Conservation (phyloP, 164 flowering plant species). For the Paratinospora sagittata region DNA sequence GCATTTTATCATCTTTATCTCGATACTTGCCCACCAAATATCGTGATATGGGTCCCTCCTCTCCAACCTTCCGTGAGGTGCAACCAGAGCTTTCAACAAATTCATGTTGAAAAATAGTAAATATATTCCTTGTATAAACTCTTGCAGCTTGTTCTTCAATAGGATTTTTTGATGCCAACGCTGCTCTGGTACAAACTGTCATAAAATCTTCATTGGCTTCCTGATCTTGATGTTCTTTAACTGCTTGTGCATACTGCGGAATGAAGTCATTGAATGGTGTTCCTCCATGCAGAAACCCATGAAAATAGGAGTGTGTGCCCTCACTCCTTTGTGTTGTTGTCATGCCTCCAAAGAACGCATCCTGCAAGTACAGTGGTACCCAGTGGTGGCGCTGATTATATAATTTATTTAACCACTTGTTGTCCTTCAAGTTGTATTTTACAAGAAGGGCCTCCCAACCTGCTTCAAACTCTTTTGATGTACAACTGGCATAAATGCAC, state of each 20-base stretch:
- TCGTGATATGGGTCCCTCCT: conserved; percentile 8
- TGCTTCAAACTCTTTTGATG: conserved; percentile 19
- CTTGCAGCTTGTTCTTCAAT: conserved; percentile 23
- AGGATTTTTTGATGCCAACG: conserved; percentile 16
- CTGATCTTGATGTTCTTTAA: conserved; percentile 12
- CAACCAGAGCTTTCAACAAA: conserved; percentile 18
- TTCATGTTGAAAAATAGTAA: conserved; percentile 14
- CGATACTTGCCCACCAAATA: conserved; percentile 18
- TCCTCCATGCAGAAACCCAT: conserved; percentile 27
- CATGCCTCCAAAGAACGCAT: conserved; percentile 35
- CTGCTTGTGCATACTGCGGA: conserved; percentile 25
- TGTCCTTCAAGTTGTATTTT: conserved; percentile 27
- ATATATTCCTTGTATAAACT: conserved; percentile 19
- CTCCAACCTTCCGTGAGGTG: conserved; percentile 8
- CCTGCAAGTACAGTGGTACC: conserved; percentile 31
- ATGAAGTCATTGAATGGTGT: conserved; percentile 29
- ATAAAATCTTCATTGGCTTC: conserved; percentile 21
- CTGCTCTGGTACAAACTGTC: conserved; percentile 13
- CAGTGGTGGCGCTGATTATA: conserved; percentile 30
- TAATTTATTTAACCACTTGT: conserved; percentile 31
- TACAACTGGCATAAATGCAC: conserved; percentile 7
- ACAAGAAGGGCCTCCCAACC: conserved; percentile 27
- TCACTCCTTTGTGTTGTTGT: conserved; percentile 21
- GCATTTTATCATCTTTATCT: conserved; percentile 18
- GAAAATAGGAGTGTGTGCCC: conserved; percentile 28